Base-by-base conservation (phyloP, 768 basidiomycete genomes). In the Lentinula raphanica region DNA sequence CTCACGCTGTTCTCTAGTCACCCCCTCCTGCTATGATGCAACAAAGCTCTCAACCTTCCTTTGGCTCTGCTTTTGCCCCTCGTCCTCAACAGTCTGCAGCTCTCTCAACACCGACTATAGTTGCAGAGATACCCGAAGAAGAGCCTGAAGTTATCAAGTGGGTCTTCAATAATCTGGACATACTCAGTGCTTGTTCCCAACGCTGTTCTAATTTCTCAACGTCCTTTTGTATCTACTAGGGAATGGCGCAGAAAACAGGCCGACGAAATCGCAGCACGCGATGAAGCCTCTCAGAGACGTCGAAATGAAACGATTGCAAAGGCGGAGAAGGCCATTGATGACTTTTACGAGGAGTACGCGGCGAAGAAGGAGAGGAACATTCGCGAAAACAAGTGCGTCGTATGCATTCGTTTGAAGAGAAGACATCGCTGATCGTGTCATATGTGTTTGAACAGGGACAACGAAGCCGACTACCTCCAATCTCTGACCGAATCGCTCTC, bases 351-450 rank as follows among this genome's bases (percentile, higher is more conserved):
- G 67, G 82, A 88, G 51, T 94, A 98, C 68, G 82, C 91, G 35
- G 78, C 79, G 59, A 90, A 92, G 78, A 96, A 95, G 74, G 92
- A 94, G 75, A 83, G 83, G 69, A 86, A 86, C 63, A 97, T 99
- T 65, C 79, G 89, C 46, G 88, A 95, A 71, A 99, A 98, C 82
- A 98, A 99, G 96, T 97, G 60, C 65, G 86, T 49, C 49, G 54
- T 62, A 56, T 35, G 25, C 32, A 56, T 59, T 27, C 38, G 36
- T 55, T 40, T n/a, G n/a, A n/a, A 23, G 19, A 23, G 12, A 54
- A 31, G 51, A 17, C n/a, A n/a, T n/a, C n/a, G 54, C 44, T 23
- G 32, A 28, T 35, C 32, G 54, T 60, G 49, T 13, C 28, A 36
- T 53, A n/a, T 35, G 9, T 13, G 3, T 21, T 13, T 25, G 45